Percentiles rank a stretch among this genome's conserved stretches.
phyloP scores from a whole-genome alignment of 805 yeast species.

The Alloascoidea africana region DNA sequence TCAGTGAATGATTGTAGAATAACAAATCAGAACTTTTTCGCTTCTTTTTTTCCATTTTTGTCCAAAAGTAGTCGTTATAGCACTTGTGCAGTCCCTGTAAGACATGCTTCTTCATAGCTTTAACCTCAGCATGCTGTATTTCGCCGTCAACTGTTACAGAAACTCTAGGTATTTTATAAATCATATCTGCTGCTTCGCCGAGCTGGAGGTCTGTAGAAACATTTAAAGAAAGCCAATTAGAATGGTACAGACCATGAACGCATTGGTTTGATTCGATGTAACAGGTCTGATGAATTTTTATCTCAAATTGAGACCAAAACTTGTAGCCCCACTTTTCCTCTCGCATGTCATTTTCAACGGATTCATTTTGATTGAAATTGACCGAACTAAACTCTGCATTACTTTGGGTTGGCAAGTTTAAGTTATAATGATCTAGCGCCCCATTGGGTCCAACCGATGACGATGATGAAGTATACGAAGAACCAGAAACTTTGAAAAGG shows the following conservation, averaged over 20 bases:
- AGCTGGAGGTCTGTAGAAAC: constrained; percentile 7
- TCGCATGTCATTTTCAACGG: not conserved
- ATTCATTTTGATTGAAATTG: too few relatives aligned
- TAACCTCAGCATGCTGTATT: constrained; percentile 13
- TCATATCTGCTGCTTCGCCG: not conserved
- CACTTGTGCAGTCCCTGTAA: constrained; percentile 15
- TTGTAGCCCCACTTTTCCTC: not conserved
- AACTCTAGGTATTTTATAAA: constrained; percentile 17
- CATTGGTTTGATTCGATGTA: not conserved
- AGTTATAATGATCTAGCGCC: too few relatives aligned
- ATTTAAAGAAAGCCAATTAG: not conserved
- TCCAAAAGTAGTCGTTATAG: constrained; percentile 6
- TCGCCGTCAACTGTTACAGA: constrained; percentile 12
- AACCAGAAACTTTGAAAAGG: constrained; percentile 12
- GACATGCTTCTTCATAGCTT: constrained; percentile 16
- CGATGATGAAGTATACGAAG: too few relatives aligned
- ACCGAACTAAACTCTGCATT: too few relatives aligned
- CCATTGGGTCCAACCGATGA: too few relatives aligned
- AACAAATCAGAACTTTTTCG: too few relatives aligned
- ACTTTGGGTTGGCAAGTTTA: too few relatives aligned
- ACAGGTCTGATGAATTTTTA: not conserved
- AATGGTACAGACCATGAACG: not conserved
- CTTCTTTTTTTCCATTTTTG: not conserved
- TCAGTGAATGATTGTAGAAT: too few relatives aligned
- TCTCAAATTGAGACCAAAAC: not conserved